Evolutionary conservation across 306 rosid species (phyloP).

Genomic region (Purshia tridentata): DNA sequence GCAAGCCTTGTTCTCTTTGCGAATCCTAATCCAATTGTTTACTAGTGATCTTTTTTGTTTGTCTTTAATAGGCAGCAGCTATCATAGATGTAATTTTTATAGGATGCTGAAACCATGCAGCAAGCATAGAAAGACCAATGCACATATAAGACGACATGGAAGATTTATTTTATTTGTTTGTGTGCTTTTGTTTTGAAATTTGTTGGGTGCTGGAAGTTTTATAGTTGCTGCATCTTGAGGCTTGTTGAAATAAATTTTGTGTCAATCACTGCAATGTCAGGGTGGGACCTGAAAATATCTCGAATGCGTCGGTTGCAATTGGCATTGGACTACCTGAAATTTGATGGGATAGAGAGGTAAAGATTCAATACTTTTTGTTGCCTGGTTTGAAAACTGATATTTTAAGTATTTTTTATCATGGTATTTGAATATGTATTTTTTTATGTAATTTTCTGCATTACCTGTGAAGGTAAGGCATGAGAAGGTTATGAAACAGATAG

Average conservation of each 20-base stretch:
- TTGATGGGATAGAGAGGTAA: slow-evolving; percentile 83
- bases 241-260: slow-evolving; percentile 23
- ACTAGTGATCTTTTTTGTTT: background rate
- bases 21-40: too few species aligned
- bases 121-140: background rate
- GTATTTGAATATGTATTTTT: slow-evolving; percentile 10
- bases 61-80: background rate
- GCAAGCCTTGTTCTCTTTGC: too few species aligned
- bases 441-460: background rate
- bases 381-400: slow-evolving; percentile 7
- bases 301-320: slow-evolving; percentile 77
- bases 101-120: background rate
- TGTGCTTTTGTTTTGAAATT: background rate
- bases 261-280: slow-evolving; percentile 51
- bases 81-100: background rate
- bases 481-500: background rate
- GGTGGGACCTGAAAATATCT: slow-evolving; percentile 82
- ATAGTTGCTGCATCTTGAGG: background rate
- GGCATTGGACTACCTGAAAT: slow-evolving; percentile 82
- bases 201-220: background rate
- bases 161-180: background rate
- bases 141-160: background rate
- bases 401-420: slow-evolving; percentile 8
- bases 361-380: slow-evolving; percentile 32
- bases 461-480: background rate